These are phyloP conservation scores for Aphanoascus verrucosus DNA, from an alignment of 2,329 filamentous ascomycete species.

Conservation along the genomic window DNA sequence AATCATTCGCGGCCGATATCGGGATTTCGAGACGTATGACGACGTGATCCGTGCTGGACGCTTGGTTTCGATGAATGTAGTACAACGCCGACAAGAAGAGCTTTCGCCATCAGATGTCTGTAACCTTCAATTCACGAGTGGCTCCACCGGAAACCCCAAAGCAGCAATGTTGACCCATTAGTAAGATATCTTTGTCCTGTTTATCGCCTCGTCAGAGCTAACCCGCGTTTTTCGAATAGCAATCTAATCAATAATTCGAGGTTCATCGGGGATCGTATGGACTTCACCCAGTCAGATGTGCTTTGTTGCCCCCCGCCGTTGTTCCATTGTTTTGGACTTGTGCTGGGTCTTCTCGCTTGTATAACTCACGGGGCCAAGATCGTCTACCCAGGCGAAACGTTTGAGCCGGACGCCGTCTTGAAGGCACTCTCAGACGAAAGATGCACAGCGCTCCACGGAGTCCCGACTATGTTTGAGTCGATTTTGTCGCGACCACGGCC, in stretches of 20 bases:
- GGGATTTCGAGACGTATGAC: slow-evolving; percentile 50
- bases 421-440: slow-evolving; percentile 55
- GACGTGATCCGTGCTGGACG: slow-evolving; percentile 46
- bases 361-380: slow-evolving; percentile 66
- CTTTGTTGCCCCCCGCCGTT: slow-evolving; percentile 74
- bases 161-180: slow-evolving; percentile 65
- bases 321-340: slow-evolving; percentile 78
- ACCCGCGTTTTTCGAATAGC: slow-evolving; percentile 18
- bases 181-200: slow-evolving; percentile 33
- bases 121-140: slow-evolving; percentile 64
- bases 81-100: slow-evolving; percentile 45
- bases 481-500: slow-evolving; percentile 43
- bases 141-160: slow-evolving; percentile 63
- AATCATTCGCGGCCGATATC: slow-evolving; percentile 48
- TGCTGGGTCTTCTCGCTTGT: slow-evolving; percentile 61
- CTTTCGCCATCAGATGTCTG: slow-evolving; percentile 57
- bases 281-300: slow-evolving; percentile 53
- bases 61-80: slow-evolving; percentile 39
- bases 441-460: slow-evolving; percentile 67
- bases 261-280: slow-evolving; percentile 65
- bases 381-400: slow-evolving; percentile 64
- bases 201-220: not conserved
- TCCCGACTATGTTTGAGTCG: slow-evolving; percentile 75
- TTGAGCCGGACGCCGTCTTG: slow-evolving; percentile 57
- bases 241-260: slow-evolving; percentile 52